These are phyloP conservation scores for Diaporthe citriasiana DNA, from an alignment of 2,329 filamentous ascomycete genomes.

Conservation along the genomic window DNA sequence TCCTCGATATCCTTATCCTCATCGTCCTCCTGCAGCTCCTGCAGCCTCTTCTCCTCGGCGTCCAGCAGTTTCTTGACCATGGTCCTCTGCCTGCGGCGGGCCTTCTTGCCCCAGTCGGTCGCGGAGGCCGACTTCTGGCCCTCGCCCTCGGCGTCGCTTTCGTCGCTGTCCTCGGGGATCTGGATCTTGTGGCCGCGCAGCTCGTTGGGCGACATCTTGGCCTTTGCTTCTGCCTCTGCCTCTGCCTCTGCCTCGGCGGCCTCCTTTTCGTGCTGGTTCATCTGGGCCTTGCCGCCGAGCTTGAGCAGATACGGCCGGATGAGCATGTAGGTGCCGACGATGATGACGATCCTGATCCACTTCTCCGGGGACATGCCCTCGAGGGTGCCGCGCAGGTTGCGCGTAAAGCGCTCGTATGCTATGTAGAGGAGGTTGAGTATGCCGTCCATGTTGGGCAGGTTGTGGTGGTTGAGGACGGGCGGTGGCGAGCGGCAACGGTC, in stretches of 20 bases:
- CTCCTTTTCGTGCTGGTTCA: slow-evolving; percentile 74
- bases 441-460: slow-evolving; percentile 47
- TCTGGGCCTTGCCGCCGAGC: slow-evolving; percentile 73
- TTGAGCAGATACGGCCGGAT: slow-evolving; percentile 82
- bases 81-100: slow-evolving; percentile 76
- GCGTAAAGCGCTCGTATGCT: slow-evolving; percentile 55
- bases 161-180: slow-evolving; percentile 67
- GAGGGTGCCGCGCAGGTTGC: slow-evolving; percentile 66
- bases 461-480: background rate
- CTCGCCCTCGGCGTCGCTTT: slow-evolving; percentile 61
- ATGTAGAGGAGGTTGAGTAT: slow-evolving; percentile 47
- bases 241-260: slow-evolving; percentile 64
- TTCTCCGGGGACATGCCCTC: slow-evolving; percentile 64
- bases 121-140: slow-evolving; percentile 58
- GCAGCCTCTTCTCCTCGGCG: slow-evolving; percentile 70
- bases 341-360: slow-evolving; percentile 78
- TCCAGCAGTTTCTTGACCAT: slow-evolving; percentile 76
- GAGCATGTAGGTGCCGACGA: slow-evolving; percentile 81
- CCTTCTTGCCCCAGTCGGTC: slow-evolving; percentile 78
- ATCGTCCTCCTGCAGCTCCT: slow-evolving; percentile 71
- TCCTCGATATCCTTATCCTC: slow-evolving; percentile 84
- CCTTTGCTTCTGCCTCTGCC: slow-evolving; percentile 56
- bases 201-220: slow-evolving; percentile 75
- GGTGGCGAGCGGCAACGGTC: background rate
- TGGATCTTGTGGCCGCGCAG: slow-evolving; percentile 69